Evolutionary conservation across 805 yeast genomes (phyloP).

Genomic region (Kluyveromyces aestuarii): DNA sequence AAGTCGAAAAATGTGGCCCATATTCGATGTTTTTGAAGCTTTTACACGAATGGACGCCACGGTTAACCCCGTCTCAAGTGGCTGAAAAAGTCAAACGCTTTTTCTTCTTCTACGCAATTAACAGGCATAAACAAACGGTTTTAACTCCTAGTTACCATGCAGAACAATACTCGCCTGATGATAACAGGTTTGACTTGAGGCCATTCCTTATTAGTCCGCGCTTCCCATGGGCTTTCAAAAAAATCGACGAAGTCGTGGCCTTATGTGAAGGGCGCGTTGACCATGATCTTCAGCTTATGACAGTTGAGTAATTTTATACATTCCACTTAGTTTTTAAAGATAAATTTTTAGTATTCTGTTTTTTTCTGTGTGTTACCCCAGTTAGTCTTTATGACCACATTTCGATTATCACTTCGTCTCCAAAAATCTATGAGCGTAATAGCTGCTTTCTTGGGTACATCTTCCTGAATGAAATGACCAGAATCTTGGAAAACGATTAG

Average conservation of each 20-base stretch:
- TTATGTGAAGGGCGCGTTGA: conserved; percentile 35
- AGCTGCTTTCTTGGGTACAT: conserved; percentile 62
- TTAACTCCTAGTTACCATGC: conserved; percentile 97
- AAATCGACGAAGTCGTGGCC: conserved; percentile 74
- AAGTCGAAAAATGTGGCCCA: conserved; percentile 93
- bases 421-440: conserved; percentile 39
- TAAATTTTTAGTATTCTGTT: background rate
- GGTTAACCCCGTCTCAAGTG: conserved; percentile 70
- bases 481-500: conserved; percentile 69
- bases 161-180: conserved; percentile 97
- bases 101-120: conserved; percentile 88
- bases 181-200: conserved; percentile 88
- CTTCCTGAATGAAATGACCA: conserved; percentile 97
- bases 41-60: conserved; percentile 87
- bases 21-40: conserved; percentile 87
- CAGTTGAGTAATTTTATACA: conserved; percentile 17
- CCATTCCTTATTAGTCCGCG: conserved; percentile 92
- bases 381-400: conserved; percentile 29
- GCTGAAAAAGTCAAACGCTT: conserved; percentile 90
- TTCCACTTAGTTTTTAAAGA: background rate
- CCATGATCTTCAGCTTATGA: conserved; percentile 21
- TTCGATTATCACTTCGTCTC: conserved; percentile 32
- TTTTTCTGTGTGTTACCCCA: conserved; percentile 26
- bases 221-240: conserved; percentile 81
- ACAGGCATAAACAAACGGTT: conserved; percentile 96